Conservation (phyloP, 73 alveolate genomes). For the Paramecium primaurelia region DNA sequence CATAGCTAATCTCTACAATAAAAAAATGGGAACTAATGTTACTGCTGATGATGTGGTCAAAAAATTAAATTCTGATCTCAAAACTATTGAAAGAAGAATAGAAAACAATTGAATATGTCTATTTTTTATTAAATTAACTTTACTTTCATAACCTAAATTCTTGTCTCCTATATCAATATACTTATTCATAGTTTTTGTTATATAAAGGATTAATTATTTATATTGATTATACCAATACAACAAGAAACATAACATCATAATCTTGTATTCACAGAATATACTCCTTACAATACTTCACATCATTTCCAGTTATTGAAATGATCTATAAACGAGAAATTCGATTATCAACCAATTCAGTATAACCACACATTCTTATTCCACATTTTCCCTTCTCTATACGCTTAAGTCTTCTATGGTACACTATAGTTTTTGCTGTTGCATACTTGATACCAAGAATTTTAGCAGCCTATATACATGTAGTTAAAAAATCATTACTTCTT, state of each 20-base stretch:
- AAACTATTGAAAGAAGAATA: background rate
- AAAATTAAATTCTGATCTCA: background rate
- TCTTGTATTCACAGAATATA: background rate
- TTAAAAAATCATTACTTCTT: background rate
- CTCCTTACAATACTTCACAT: background rate
- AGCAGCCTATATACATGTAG: background rate
- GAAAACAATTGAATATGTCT: background rate
- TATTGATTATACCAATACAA: background rate
- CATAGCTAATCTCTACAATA: background rate
- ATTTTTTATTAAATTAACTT: background rate
- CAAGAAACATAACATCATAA: background rate
- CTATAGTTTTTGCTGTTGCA: conserved; percentile 1
- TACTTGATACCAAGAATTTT: background rate
- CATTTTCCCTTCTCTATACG: background rate
- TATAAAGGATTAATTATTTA: background rate
- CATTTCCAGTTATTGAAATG: background rate
- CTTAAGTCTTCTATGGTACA: background rate
- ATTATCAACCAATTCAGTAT: background rate
- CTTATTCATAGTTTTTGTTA: background rate
- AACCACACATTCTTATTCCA: background rate
- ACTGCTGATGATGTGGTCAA: background rate
- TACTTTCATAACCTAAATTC: background rate
- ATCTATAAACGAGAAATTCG: background rate
- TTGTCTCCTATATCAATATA: background rate
- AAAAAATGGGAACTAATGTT: background rate